A percentile compares a stretch with the other conserved stretches of the same genome.
phyloP scores from a whole-genome alignment of 257 asterid species.

The Nicotiana benthamiana region DNA sequence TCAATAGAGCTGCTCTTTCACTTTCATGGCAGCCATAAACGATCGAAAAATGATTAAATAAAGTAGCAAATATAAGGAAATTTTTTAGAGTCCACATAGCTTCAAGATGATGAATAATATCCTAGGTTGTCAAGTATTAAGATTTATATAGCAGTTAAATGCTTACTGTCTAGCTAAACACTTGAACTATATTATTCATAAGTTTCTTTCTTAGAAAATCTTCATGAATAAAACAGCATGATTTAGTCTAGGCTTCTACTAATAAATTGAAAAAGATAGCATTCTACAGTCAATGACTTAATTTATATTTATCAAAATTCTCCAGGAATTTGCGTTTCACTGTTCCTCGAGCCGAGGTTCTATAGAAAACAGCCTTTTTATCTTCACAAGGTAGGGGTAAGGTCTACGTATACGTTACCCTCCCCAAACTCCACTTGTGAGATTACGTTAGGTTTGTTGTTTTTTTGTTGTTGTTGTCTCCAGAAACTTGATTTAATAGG shows the following conservation, averaged over 20 bases:
- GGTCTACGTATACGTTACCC: no score
- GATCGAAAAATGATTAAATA: neutral
- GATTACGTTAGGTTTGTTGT: no score
- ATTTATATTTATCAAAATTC: neutral
- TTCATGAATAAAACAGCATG: neutral
- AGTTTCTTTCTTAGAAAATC: neutral
- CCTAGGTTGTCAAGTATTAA: neutral
- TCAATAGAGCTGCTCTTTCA: slow-evolving; percentile 8
- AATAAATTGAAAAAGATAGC: neutral
- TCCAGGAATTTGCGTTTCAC: no score
- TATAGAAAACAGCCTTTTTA: no score
- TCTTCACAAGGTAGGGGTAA: no score
- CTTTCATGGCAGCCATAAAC: neutral
- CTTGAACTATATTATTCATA: neutral
- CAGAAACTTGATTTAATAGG: neutral
- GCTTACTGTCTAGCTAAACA: neutral
- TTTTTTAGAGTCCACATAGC: neutral
- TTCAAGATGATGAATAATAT: neutral
- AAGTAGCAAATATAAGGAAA: neutral
- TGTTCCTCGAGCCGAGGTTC: no score
- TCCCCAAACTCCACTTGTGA: no score
- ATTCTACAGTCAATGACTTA: neutral
- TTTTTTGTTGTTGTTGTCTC: neutral
- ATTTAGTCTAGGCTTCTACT: neutral
- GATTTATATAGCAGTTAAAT: neutral